phyloP scores from a whole-genome alignment of 106 monocot genomes.

The Apostasia shenzhenica region DNA sequence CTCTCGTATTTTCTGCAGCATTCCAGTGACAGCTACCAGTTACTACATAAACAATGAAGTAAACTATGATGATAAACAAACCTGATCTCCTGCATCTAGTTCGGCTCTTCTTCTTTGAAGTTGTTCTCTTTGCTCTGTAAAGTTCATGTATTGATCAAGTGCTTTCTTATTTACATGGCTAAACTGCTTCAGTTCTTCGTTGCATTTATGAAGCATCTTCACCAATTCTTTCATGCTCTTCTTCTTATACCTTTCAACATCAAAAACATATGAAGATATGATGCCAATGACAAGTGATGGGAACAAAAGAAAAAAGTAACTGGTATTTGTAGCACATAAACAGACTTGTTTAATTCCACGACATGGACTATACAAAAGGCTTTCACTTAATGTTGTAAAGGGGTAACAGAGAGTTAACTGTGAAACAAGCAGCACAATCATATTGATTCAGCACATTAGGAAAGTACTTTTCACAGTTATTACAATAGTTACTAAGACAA shows the following conservation, averaged over 20 bases:
- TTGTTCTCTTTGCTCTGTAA: slow-evolving; percentile 94
- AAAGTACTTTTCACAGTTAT: too few species aligned
- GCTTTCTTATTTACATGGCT: slow-evolving; percentile 99
- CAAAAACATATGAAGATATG: neutral
- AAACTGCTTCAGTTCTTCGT: slow-evolving; percentile 86
- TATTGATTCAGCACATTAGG: too few species aligned
- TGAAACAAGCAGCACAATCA: too few species aligned
- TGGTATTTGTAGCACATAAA: too few species aligned
- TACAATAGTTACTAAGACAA: too few species aligned
- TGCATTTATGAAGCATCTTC: slow-evolving; percentile 88
- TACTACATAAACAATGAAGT: neutral
- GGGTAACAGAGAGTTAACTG: too few species aligned
- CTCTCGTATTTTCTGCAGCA: slow-evolving; percentile 90
- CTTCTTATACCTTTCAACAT: slow-evolving; percentile 67
- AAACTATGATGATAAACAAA: slow-evolving; percentile 10
- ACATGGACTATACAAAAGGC: too few species aligned
- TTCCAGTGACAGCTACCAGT: slow-evolving; percentile 3
- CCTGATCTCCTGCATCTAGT: slow-evolving; percentile 95
- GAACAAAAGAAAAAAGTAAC: neutral
- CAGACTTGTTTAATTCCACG: too few species aligned
- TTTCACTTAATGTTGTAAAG: too few species aligned
- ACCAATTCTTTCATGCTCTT: slow-evolving; percentile 82
- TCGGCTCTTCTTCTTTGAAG: slow-evolving; percentile 83
- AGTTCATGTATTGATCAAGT: slow-evolving; percentile 95
- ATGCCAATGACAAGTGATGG: neutral